A percentile compares a stretch with the other conserved stretches of the same genome.
These are phyloP conservation scores for Panicum virgatum DNA, from an alignment of 202 grass and related monocot species.

Conservation along the genomic window DNA sequence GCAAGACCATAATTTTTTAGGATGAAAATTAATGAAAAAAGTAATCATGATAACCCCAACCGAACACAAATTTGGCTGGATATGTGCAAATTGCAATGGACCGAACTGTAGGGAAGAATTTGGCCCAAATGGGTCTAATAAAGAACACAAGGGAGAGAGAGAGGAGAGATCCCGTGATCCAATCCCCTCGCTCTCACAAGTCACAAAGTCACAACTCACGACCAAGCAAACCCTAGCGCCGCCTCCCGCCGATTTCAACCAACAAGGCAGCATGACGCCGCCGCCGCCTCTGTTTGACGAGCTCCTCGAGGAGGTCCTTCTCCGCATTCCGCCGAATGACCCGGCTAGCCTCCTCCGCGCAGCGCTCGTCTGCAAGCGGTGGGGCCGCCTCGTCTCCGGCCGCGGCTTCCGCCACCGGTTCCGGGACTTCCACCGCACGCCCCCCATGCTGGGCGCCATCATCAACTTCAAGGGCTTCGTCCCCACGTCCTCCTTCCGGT, in stretches of 20 bases:
- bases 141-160: no score
- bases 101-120: no score
- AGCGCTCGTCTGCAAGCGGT: conserved; percentile 8
- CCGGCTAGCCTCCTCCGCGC: background rate
- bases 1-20: no score
- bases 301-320: background rate
- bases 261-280: background rate
- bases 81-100: no score
- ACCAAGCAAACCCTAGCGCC: background rate
- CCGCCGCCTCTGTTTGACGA: background rate
- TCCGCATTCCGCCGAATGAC: background rate
- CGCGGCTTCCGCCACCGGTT: background rate
- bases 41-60: no score
- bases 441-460: background rate
- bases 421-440: background rate
- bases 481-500: background rate
- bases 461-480: background rate
- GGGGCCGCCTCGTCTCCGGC: background rate
- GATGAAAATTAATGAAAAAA: no score
- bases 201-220: no score
- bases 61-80: no score
- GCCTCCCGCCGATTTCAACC: background rate
- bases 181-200: no score
- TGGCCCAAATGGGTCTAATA: no score
- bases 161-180: no score